A percentile compares a stretch with the other conserved stretches of the same genome.
Conservation (phyloP, 139 green algal genomes). For the Microglena sp. region DNA sequence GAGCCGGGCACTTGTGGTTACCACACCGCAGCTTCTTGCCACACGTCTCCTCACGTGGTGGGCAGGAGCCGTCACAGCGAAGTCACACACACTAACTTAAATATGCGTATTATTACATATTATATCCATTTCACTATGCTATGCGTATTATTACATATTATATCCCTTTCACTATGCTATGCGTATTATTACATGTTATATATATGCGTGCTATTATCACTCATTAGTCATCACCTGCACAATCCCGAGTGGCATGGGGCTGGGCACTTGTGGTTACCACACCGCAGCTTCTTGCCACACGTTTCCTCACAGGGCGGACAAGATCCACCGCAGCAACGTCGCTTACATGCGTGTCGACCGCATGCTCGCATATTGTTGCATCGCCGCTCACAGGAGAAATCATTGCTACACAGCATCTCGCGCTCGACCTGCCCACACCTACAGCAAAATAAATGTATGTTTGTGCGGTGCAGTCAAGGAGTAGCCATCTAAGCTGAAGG, state of each 20-base stretch:
- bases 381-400: slow-evolving; percentile 58
- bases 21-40: slow-evolving; percentile 54
- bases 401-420: slow-evolving; percentile 39
- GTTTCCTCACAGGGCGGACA: slow-evolving; percentile 77
- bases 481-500: too few species aligned
- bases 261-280: slow-evolving; percentile 73
- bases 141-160: too few species aligned
- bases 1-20: slow-evolving; percentile 68
- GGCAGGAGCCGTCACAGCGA: slow-evolving; percentile 73
- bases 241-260: slow-evolving; percentile 62
- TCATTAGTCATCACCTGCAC: slow-evolving; percentile 56
- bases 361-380: slow-evolving; percentile 51
- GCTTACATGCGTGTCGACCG: slow-evolving; percentile 66
- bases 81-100: too few species aligned
- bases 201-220: too few species aligned
- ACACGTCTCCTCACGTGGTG: slow-evolving; percentile 74
- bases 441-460: too few species aligned
- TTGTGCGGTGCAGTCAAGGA: too few species aligned
- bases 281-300: slow-evolving; percentile 59
- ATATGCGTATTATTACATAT: too few species aligned
- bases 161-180: too few species aligned
- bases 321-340: slow-evolving; percentile 72
- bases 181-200: too few species aligned
- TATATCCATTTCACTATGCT: too few species aligned
- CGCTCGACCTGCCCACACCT: slow-evolving; percentile 18